phyloP scores from a whole-genome alignment of 345 rosid genomes.

The Reutealis trisperma region DNA sequence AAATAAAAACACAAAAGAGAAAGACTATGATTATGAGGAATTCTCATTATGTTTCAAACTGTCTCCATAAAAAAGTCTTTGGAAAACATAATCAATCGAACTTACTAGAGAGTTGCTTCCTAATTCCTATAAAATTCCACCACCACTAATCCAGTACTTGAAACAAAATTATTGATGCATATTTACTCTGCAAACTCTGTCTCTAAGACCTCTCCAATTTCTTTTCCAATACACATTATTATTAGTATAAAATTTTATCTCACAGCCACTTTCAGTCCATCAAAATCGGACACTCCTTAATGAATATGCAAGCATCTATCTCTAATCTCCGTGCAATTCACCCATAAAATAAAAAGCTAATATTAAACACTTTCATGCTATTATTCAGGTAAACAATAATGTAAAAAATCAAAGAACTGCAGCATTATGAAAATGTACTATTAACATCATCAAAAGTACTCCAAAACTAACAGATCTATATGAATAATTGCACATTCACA shows the following conservation, averaged over 20 bases:
- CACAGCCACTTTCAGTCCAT: background rate
- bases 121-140: background rate
- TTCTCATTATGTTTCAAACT: too few species aligned
- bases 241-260: too few species aligned
- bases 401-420: background rate
- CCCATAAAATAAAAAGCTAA: too few species aligned
- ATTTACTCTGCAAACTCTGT: background rate
- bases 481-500: background rate
- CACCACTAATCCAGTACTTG: background rate
- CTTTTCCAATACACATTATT: background rate
- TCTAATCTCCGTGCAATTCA: too few species aligned
- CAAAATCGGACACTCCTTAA: too few species aligned
- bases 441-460: background rate
- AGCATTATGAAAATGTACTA: background rate
- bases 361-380: too few species aligned
- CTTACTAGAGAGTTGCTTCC: background rate
- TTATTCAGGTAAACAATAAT: too few species aligned
- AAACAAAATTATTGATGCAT: background rate
- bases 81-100: background rate
- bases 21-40: too few species aligned
- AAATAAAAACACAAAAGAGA: too few species aligned
- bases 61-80: too few species aligned
- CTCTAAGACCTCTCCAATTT: background rate
- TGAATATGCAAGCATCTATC: too few species aligned
- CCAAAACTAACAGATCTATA: constrained; percentile 8